These are phyloP conservation scores for Mercurialis annua DNA, from an alignment of 345 rosid species.

Conservation along the genomic window DNA sequence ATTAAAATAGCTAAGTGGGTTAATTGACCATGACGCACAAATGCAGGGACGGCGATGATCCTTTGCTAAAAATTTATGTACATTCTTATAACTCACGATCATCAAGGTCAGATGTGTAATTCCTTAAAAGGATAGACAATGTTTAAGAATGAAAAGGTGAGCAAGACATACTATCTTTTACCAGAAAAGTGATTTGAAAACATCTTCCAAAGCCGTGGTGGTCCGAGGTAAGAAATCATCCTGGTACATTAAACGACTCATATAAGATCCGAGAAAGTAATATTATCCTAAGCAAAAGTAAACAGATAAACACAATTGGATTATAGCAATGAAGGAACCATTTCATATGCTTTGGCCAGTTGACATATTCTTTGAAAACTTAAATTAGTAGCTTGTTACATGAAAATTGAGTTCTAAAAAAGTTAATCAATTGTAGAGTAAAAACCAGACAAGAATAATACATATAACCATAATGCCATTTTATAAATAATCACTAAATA, in stretches of 20 bases:
- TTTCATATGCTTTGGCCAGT: not conserved
- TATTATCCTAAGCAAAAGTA: not conserved
- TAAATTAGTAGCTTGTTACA: not conserved
- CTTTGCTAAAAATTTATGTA: no score
- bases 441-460: not conserved
- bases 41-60: no score
- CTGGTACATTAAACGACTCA: conserved; percentile 42
- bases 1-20: no score
- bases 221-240: conserved; percentile 97
- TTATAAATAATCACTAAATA: no score
- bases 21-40: no score
- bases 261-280: conserved; percentile 18
- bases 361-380: not conserved
- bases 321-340: not conserved
- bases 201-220: conserved; percentile 69
- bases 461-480: not conserved
- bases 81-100: not conserved
- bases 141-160: conserved; percentile 26
- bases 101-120: not conserved
- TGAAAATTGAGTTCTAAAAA: not conserved
- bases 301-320: not conserved
- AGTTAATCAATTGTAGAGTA: not conserved
- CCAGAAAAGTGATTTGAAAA: conserved; percentile 87
- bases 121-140: not conserved
- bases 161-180: conserved; percentile 47